Percentiles rank a stretch among this genome's conserved stretches.
phyloP scores from a whole-genome alignment of 108 stramenopile genomes.

The Skeletonema costatum region DNA sequence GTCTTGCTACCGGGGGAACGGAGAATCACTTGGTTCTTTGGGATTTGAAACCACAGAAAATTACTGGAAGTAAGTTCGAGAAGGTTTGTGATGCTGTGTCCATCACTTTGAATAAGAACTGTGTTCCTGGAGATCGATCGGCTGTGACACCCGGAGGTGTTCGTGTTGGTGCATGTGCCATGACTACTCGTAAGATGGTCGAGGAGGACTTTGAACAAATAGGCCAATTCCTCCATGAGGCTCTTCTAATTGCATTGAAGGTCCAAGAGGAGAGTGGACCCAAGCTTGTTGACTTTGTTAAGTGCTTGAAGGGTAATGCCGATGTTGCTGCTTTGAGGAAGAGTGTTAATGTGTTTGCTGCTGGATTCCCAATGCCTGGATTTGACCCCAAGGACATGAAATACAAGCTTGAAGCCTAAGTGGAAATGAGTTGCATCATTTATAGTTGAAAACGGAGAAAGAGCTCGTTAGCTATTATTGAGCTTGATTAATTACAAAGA shows the following conservation, averaged over 20 bases:
- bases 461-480: neutral
- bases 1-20: constrained; percentile 97
- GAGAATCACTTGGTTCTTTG: constrained; percentile 99
- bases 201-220: constrained; percentile 98
- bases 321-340: constrained; percentile 57
- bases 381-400: constrained; percentile 89
- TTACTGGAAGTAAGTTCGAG: constrained; percentile 99
- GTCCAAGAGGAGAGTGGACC: constrained; percentile 90
- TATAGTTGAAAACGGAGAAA: neutral
- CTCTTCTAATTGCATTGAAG: constrained; percentile 83
- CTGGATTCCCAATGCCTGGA: constrained; percentile 98
- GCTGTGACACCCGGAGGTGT: constrained; percentile 99
- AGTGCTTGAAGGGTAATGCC: constrained; percentile 71
- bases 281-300: constrained; percentile 92
- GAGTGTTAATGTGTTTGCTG: constrained; percentile 82
- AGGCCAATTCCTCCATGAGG: constrained; percentile 92
- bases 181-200: constrained; percentile 89
- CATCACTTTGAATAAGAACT: constrained; percentile 99
- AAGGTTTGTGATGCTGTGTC: constrained; percentile 96
- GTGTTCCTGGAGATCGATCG: constrained; percentile 96
- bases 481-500: neutral
- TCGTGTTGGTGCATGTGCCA: constrained; percentile 94
- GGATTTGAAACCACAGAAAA: constrained; percentile 94
- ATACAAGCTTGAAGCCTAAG: constrained; percentile 56
- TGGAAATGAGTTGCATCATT: neutral